Base-by-base conservation (phyloP, 2,329 filamentous ascomycete genomes). In the Penicillium rolfsii region DNA sequence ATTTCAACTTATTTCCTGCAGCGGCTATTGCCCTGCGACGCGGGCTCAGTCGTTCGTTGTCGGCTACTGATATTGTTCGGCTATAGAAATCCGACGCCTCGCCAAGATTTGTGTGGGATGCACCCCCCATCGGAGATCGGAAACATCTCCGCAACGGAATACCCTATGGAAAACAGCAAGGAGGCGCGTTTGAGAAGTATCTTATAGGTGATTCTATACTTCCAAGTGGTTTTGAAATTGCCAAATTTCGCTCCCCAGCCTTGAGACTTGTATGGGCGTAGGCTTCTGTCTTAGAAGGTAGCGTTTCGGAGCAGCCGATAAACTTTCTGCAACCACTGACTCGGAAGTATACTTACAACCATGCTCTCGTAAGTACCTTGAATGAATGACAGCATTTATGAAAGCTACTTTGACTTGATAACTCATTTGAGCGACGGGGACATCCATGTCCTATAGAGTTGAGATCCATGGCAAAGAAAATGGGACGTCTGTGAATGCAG, bases 61-160 rank as follows among this genome's bases (percentile, higher is more conserved):
- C 63, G 63, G 61, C 59, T 57, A 62, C 62, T 64, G 63, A 60
- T 24, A 24, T 11, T 9, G 24, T 12, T 60, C 63, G 63, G 63
- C 43, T 55, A 60, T 57, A 63, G 59, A 60, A 61, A 62, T 65
- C 61, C 61, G 63, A 65, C 16, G 48, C 48, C 48, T 50, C 26
- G 9, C 5, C 24, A 4, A 5, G 35, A 36, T 2, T 12, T 4
- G 28, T 50, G 45, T 48, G 45, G 28, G 45, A 28, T n/a, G 28
- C 8, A 9, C 4, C 30, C n/a, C 46, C 28, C n/a, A 8, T 5
- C 19, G 43, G 30, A 33, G 28, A n/a, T n/a, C 48, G 30, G 26
- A 50, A 35, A 35, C 9, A 50, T 35, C 48, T 50, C 46, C n/a
- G 48, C n/a, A 33, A 28, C n/a, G 28, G 16, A 16, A 49, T n/a